Base-by-base conservation (phyloP, 2,329 filamentous ascomycete species). In the Bipolaris oryzae region DNA sequence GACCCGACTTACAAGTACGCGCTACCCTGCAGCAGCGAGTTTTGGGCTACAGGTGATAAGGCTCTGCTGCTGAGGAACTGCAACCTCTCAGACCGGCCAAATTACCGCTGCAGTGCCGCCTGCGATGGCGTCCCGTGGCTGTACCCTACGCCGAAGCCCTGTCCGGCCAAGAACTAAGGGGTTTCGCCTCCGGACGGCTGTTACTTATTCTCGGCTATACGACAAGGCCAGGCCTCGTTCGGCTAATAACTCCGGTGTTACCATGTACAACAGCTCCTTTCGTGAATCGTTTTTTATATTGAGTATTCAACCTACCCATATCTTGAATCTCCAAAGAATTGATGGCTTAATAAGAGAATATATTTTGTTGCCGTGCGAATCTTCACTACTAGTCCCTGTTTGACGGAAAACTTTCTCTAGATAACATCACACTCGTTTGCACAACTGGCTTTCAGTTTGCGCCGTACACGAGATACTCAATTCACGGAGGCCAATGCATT, bases 101-200 rank as follows among this genome's bases (percentile, higher is more conserved):
- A n/a, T 7, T 10, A 16, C 15, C 44, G 44, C 18, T 47, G 44
- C 44, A 25, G 31, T 16, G 44, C 33, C 20, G 33, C 16, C 11
- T 47, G 44, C 9, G 33, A 47, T n/a, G 33, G 20, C 18, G 33
- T 47, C 31, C 44, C 44, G 7, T 47, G 44, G 44, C 11, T 47
- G 33, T 47, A 47, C 18, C 44, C 44, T 47, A 37, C 18, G 13
- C 18, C 44, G 3, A 47, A 47, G 33, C 44, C 44, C 18, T 47
- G 44, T 20, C 33, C 44, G 1, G 44, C 44, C 7, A 35, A 37
- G 20, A 47, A 37, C 44, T 47, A 47, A 47, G 20, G 15, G 23
- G 23, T 28, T 28, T 15, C 15, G 23, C 23, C 15, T 43, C 15
- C 23, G 6, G 21, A 43, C 4, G 41, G 15, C 21, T 11, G 41